Evolutionary conservation across 2,329 filamentous ascomycete species (phyloP).

Genomic region (Stagonosporopsis tanaceti): DNA sequence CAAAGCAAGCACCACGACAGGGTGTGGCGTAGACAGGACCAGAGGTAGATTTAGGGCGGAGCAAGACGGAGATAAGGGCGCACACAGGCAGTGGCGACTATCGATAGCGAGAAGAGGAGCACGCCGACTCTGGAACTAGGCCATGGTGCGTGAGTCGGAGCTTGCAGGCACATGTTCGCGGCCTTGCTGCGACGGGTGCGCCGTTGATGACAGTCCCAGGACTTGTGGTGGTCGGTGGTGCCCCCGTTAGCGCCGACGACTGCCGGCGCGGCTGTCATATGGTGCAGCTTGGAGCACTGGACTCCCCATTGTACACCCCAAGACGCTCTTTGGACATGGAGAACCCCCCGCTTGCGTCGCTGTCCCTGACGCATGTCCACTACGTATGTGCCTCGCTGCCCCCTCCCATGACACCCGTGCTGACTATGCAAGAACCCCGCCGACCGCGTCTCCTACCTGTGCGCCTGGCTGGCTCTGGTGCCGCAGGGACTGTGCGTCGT

Average conservation of each 20-base stretch:
- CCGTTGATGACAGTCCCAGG: neutral
- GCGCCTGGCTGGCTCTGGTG: conserved; percentile 91
- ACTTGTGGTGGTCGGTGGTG: neutral
- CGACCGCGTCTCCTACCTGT: conserved; percentile 84
- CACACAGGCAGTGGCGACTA: conserved; percentile 19
- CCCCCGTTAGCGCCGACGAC: neutral
- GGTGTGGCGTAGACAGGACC: conserved; percentile 5
- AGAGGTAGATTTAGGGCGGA: conserved; percentile 1
- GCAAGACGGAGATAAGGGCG: conserved; percentile 25
- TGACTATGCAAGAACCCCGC: conserved; percentile 74
- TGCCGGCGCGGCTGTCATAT: neutral
- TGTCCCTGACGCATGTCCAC: conserved; percentile 94
- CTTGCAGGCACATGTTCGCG: neutral
- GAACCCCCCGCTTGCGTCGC: conserved; percentile 75
- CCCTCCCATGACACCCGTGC: conserved; percentile 13
- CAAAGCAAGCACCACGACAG: neutral
- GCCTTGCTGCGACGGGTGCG: neutral
- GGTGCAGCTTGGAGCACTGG: neutral
- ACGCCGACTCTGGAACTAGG: conserved; percentile 1
- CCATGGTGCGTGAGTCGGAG: conserved; percentile 21
- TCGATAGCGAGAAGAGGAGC: conserved; percentile 19
- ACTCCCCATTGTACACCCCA: neutral
- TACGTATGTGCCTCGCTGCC: conserved; percentile 69
- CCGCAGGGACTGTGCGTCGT: conserved; percentile 90
- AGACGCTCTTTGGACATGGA: conserved; percentile 50